Evolutionary conservation across 257 asterid genomes (phyloP), one percentile per base, ranked within the genome.

Genomic region (Ilex aquifolium): DNA sequence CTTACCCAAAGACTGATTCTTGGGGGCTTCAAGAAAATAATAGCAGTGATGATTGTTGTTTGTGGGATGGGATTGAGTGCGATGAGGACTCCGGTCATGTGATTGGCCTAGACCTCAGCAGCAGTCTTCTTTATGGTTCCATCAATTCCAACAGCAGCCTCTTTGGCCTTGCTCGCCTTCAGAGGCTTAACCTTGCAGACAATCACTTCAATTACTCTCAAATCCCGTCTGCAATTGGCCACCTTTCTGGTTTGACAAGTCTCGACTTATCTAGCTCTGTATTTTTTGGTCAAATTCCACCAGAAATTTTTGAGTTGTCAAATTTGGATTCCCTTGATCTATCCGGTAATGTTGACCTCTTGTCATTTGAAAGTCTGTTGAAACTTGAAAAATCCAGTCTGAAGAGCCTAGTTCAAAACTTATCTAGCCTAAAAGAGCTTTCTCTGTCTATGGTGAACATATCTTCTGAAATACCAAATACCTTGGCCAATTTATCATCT

Each of bases 191-290:
- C 54, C 54, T 49, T 49, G 14, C 54, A 12, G 54, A 49, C n/a
- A 49, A 49, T 49, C 54, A 49, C 54, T 49, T 49, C 54, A 49
- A 49, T 49, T 49, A 49, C 54, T 49, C 54, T 49, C 13, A n/a
- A 49, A 49, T 49, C 54, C 54, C 54, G 10, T 49, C 54, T 11
- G 14, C 10, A 49, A 49, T 49, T 15, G 17, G 13, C 10, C 54
- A 12, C 14, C 17, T 49, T 12, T 49, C 54, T 3, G 5, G 54
- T 49, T 49, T 49, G 14, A 49, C 54, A 6, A 49, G 17, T 49
- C 54, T 49, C 17, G 1, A 49, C 17, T 15, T 49, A 49, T 2
- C 54, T 49, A 0, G 5, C 6, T 49, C 54, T 3, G 54, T 49
- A 49, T 49, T 49, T 49, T 49, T 12, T 15, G 54, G 54, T 49